A percentile compares a stretch with the other conserved stretches of the same genome.
phyloP scores from a whole-genome alignment of 371 early-diverging fungal species.

The Syncephalis plumigaleata region DNA sequence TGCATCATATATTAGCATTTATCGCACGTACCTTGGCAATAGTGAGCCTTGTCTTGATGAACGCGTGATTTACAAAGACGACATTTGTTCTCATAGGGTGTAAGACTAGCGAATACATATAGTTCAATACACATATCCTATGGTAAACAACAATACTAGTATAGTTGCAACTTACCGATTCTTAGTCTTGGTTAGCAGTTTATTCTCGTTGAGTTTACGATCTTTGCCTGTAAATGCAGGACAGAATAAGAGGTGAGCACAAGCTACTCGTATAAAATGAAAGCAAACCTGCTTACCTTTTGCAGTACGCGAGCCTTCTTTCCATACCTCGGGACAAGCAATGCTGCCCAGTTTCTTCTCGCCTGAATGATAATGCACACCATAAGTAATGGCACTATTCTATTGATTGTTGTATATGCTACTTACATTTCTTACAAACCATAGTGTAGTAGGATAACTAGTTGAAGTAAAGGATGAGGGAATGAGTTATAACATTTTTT shows the following conservation, averaged over 20 bases:
- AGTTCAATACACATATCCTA: not conserved
- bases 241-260: too few species aligned
- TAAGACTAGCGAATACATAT: constrained; percentile 12
- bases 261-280: too few species aligned
- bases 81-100: constrained; percentile 39
- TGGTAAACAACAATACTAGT: not conserved
- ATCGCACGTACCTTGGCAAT: constrained; percentile 40
- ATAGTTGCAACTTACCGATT: constrained; percentile 20
- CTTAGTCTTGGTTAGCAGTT: constrained; percentile 40
- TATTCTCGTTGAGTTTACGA: constrained; percentile 48
- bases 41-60: constrained; percentile 37
- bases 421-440: constrained; percentile 36
- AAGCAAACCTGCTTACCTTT: constrained; percentile 12
- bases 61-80: constrained; percentile 42
- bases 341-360: constrained; percentile 48
- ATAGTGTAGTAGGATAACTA: constrained; percentile 9
- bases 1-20: not conserved
- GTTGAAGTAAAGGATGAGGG: not conserved
- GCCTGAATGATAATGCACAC: constrained; percentile 2
- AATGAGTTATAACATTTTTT: not conserved
- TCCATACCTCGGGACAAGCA: constrained; percentile 48
- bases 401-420: too few species aligned
- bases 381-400: not conserved
- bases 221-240: constrained; percentile 11
- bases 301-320: constrained; percentile 41